Base-by-base conservation (phyloP, 148 eudicot genomes). In the Chenopodium berlandieri region DNA sequence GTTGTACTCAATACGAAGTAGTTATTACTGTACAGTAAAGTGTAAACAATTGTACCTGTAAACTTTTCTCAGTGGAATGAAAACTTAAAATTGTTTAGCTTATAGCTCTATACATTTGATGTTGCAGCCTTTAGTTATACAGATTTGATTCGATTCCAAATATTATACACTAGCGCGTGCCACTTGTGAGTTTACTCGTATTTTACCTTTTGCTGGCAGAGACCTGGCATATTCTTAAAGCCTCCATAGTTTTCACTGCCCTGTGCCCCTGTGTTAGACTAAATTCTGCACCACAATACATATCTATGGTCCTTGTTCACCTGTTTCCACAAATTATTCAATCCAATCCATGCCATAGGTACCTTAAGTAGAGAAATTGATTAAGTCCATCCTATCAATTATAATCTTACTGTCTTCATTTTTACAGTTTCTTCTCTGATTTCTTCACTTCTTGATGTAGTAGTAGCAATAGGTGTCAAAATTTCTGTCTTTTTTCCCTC, bases 301-400 rank as follows among this genome's bases (percentile, higher is more conserved):
- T 73, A 62, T 4, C 31, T 52, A 66, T 60, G 27, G 32, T 32
- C 60, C 40, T 23, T 37, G 64, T 17, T 75, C 78, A n/a, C 86
- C 89, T 48, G 75, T 56, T 71, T 80, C 75, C 78, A 87, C 80
- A 66, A 90, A 89, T 50, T 78, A 80, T 76, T 74, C 82, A 7
- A 91, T 86, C 92, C 94, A 90, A 76, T 87, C 87, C 78, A 89
- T 73, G 69, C 85, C 86, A 8, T 77, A 44, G 1, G 89, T 85
- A 1, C 82, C 83, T 72, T 87, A 88, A 66, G 83, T 77, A 52
- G 92, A 89, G 85, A 91, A 93, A 90, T 93, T 89, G 82, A 93
- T 87, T 81, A 88, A 85, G 44, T 85, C 87, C 76, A 88, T 86
- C 4, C 68, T 40, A 70, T 88, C 87, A 30, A 85, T 79, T 68